Base-by-base conservation (phyloP, 2,329 filamentous ascomycete species). In the Diplodia intermedia region DNA sequence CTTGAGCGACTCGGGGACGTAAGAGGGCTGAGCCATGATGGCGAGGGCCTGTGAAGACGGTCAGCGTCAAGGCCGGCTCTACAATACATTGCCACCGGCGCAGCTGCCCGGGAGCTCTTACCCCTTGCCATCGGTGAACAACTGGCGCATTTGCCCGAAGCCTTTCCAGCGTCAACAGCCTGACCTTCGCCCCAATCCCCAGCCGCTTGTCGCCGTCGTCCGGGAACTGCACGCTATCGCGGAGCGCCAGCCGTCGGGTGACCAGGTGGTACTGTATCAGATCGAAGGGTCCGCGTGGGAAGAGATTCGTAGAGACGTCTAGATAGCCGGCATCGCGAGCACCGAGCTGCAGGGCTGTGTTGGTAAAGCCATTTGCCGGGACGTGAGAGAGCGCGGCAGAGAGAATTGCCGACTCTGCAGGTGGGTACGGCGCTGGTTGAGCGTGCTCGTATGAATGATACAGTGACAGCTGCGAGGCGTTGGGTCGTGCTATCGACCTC, bases 261-360 rank as follows among this genome's bases (percentile, higher is more conserved):
- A 89, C 85, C 15, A 96, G 85, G 77, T 96, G 90, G 77, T 90
- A 96, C 47, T 86, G 86, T 72, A 98, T 89, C 33, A 99, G 85
- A 73, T 91, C 90, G 80, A 97, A 97, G 26, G 89, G 86, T 8
- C 92, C 92, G 52, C 90, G 86, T 0, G 92, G 89, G 67, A 99
- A 88, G 23, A 97, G 83, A 75, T 93, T 94, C 11, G 91, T 88
- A 69, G 92, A 94, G 69, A 94, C 93, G 76, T 95, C 92, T 65
- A 93, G 88, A 78, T 94, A 97, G 54, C 94, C 93, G 20, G 90
- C 89, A 75, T 97, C 93, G 74, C 89, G 89, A 69, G 92, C 92
- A 70, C 94, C 95, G 26, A 91, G 86, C 53, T 87, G 86, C 11
- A 99, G 85, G 0, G 94, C 84, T 23, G 87, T 84, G 60, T 85